These are phyloP conservation scores for Acmispon strigosus DNA, from an alignment of 306 rosid genomes.

Conservation along the genomic window DNA sequence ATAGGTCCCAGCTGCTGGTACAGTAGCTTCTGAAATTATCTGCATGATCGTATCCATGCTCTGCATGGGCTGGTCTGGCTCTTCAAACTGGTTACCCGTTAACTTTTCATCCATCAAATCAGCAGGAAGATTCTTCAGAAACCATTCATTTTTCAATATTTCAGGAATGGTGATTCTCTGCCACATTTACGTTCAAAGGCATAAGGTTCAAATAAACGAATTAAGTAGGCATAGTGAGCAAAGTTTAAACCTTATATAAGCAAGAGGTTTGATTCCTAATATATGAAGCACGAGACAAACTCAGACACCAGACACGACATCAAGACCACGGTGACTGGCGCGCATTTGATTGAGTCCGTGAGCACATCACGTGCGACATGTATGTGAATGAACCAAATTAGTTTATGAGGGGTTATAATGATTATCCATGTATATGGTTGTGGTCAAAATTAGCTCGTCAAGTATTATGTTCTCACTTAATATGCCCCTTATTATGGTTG, in stretches of 20 bases:
- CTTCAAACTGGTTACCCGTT: conserved; percentile 56
- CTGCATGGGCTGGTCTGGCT: conserved; percentile 95
- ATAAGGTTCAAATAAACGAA: not conserved
- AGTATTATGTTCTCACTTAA: too few species aligned
- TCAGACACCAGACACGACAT: too few species aligned
- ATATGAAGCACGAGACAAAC: too few species aligned
- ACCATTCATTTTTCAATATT: conserved; percentile 76
- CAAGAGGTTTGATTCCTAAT: not conserved
- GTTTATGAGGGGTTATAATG: too few species aligned
- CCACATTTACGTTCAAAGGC: conserved; percentile 17
- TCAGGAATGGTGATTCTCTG: conserved; percentile 88
- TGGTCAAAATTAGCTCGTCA: too few species aligned
- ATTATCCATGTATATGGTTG: too few species aligned
- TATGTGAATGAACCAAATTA: too few species aligned
- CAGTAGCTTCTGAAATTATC: conserved; percentile 86
- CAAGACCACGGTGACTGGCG: too few species aligned
- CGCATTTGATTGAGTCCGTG: too few species aligned
- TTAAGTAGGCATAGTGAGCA: too few species aligned
- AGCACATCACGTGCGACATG: too few species aligned
- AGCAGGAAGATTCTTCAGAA: conserved; percentile 77
- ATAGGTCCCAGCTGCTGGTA: conserved; percentile 66
- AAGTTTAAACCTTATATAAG: not conserved
- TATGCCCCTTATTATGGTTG: too few species aligned
- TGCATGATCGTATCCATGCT: conserved; percentile 77
- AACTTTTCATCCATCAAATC: conserved; percentile 64